phyloP scores from a whole-genome alignment of 441 rosid genomes.

The Erysimum cheiri region DNA sequence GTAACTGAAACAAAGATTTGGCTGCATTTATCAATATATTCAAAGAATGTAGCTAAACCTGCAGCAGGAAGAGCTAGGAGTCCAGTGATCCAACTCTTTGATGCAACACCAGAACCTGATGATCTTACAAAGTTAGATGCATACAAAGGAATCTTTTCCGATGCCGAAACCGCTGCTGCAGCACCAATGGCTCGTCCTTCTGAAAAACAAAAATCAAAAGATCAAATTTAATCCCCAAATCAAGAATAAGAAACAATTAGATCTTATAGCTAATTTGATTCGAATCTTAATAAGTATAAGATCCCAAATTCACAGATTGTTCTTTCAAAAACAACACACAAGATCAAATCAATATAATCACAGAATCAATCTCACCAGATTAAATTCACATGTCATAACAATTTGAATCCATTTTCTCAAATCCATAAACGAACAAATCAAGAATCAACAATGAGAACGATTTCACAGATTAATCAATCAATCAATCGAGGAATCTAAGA shows the following conservation, averaged over 20 bases:
- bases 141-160: conserved; percentile 59
- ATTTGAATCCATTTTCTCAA: background rate
- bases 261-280: background rate
- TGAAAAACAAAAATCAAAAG: too few species aligned
- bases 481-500: background rate
- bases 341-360: background rate
- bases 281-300: background rate
- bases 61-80: conserved; percentile 80
- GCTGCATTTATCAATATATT: background rate
- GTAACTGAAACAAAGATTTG: background rate
- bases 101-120: conserved; percentile 55
- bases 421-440: background rate
- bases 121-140: conserved; percentile 60
- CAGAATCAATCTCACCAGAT: background rate
- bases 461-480: background rate
- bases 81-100: conserved; percentile 79
- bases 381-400: too few species aligned
- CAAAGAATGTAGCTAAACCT: conserved; percentile 52
- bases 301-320: background rate
- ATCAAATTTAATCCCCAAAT: conserved; percentile 15
- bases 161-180: conserved; percentile 68
- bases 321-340: background rate
- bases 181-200: conserved; percentile 79
- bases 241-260: background rate
- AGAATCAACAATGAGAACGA: background rate